phyloP scores from a whole-genome alignment of 148 eudicot genomes.

The Vaccinium vitisidaea region DNA sequence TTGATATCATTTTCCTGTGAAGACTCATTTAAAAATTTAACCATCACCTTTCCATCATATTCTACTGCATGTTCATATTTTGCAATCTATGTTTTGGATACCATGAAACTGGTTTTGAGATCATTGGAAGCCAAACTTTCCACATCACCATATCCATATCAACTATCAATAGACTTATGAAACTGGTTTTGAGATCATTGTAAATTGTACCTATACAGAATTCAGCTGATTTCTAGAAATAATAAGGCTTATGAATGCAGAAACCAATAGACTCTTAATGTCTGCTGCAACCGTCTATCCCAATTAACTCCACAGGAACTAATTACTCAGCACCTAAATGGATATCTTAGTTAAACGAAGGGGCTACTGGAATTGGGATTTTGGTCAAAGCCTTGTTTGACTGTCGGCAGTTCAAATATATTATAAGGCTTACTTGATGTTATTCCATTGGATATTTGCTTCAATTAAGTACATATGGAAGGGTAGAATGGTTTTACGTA shows the following conservation, averaged over 20 bases:
- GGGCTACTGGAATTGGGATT: neutral
- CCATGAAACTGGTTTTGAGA: too few species aligned
- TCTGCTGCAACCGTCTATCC: neutral
- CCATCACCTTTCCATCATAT: too few species aligned
- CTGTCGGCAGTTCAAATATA: neutral
- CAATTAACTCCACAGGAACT: neutral
- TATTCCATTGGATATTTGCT: neutral
- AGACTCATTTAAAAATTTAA: too few species aligned
- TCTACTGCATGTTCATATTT: too few species aligned
- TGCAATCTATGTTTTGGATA: too few species aligned
- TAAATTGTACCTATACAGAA: neutral
- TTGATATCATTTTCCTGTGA: too few species aligned
- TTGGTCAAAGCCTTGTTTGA: neutral
- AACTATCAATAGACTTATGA: too few species aligned
- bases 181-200: too few species aligned
- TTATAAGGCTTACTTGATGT: neutral
- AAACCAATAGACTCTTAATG: neutral
- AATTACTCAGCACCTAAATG: neutral
- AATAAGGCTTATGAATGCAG: neutral
- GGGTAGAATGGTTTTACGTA: neutral
- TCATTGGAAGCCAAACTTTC: too few species aligned
- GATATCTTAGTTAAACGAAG: neutral
- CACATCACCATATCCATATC: too few species aligned
- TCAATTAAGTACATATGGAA: neutral
- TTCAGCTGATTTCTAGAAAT: neutral